Conservation (phyloP, 2,329 filamentous ascomycete species). For the Botrytis pseudocinerea region DNA sequence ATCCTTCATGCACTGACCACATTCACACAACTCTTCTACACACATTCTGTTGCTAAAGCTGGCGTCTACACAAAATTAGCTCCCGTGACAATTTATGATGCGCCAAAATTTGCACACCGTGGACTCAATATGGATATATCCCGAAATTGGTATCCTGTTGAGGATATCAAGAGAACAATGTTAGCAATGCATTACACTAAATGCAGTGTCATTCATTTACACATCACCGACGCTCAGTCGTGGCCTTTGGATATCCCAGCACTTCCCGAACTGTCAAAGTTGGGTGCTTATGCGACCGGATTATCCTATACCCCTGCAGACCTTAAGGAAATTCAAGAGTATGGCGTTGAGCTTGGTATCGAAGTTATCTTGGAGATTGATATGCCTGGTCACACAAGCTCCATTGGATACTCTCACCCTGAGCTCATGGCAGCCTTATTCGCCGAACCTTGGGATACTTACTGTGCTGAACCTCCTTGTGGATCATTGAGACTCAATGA, state of each 20-base stretch:
- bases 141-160: conserved; percentile 56
- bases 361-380: conserved; percentile 76
- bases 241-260: conserved; percentile 82
- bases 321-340: conserved; percentile 66
- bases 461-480: conserved; percentile 64
- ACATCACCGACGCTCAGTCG: conserved; percentile 80
- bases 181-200: conserved; percentile 78
- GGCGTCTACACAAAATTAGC: conserved; percentile 68
- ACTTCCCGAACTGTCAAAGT: conserved; percentile 67
- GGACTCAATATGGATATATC: conserved; percentile 79
- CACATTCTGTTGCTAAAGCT: conserved; percentile 57
- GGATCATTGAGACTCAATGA: conserved; percentile 77
- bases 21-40: conserved; percentile 78
- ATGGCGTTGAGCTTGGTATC: conserved; percentile 68
- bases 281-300: conserved; percentile 70
- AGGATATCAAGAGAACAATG: conserved; percentile 71
- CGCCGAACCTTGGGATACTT: conserved; percentile 56
- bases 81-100: conserved; percentile 71
- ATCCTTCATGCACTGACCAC: conserved; percentile 73
- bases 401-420: conserved; percentile 65
- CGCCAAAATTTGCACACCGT: conserved; percentile 73
- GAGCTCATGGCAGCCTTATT: conserved; percentile 69
- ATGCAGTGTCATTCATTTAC: conserved; percentile 78
- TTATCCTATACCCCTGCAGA: conserved; percentile 68
- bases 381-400: conserved; percentile 76